Conservation (phyloP, 2,329 filamentous ascomycete genomes). For the Fusarium sp. region DNA sequence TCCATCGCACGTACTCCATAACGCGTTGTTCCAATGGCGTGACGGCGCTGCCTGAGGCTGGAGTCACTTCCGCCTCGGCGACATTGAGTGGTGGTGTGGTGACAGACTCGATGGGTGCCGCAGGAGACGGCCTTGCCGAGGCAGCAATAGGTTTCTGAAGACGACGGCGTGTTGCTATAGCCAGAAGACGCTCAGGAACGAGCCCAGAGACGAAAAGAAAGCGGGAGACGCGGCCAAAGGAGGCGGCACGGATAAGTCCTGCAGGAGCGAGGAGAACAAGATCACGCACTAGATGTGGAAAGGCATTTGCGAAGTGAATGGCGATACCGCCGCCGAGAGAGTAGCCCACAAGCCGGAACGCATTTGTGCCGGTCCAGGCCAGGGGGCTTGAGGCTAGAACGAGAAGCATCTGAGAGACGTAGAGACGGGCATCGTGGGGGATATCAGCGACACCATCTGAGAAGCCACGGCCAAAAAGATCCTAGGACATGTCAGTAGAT, state of each 20-base stretch:
- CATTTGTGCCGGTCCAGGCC: conserved; percentile 69
- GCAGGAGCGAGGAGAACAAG: conserved; percentile 83
- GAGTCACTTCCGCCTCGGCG: conserved; percentile 57
- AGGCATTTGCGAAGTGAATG: conserved; percentile 77
- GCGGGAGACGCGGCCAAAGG: conserved; percentile 62
- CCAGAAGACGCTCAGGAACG: conserved; percentile 64
- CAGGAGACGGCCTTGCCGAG: conserved; percentile 39
- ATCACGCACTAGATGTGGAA: conserved; percentile 74
- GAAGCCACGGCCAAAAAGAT: conserved; percentile 77
- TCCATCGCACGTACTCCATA: conserved; percentile 67
- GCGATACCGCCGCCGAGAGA: conserved; percentile 85
- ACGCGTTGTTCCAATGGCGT: conserved; percentile 60
- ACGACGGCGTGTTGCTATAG: conserved; percentile 59
- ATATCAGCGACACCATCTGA: conserved; percentile 72
- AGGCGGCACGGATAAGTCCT: conserved; percentile 73
- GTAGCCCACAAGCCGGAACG: conserved; percentile 79
- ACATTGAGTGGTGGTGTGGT: conserved; percentile 47
- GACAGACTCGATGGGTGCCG: conserved; percentile 43
- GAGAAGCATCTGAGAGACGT: conserved; percentile 76
- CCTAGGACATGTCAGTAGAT: conserved; percentile 51
- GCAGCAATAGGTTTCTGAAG: conserved; percentile 63
- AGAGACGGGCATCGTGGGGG: conserved; percentile 79
- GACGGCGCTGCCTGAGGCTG: conserved; percentile 39
- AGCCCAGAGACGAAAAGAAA: conserved; percentile 66
- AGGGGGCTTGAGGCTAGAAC: conserved; percentile 76